Evolutionary conservation across 2,329 filamentous ascomycete genomes (phyloP).

Genomic region (Polychaeton citri): DNA sequence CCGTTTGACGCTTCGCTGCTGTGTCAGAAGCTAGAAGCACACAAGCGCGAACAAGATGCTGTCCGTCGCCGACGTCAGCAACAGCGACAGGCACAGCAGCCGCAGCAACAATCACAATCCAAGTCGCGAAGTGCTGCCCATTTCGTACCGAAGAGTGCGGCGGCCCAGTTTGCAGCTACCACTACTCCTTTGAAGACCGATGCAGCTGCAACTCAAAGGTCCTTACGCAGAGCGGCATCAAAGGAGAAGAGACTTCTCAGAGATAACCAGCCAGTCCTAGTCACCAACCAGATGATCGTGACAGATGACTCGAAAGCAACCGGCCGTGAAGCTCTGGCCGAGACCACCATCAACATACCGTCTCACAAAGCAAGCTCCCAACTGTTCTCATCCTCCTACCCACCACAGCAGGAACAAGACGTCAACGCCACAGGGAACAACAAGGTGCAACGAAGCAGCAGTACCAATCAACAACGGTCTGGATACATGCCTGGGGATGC

Average conservation of each 20-base stretch:
- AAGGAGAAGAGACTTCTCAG: neutral
- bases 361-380: neutral
- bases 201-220: neutral
- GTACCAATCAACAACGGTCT: neutral
- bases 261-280: neutral
- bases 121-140: constrained; percentile 3
- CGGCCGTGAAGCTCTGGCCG: neutral
- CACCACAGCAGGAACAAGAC: neutral
- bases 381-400: neutral
- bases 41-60: constrained; percentile 8
- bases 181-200: constrained; percentile 3
- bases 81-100: constrained; percentile 1
- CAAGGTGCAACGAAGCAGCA: neutral
- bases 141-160: constrained; percentile 8
- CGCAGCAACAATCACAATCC: no score
- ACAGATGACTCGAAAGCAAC: neutral
- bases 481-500: constrained; percentile 8
- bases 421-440: neutral
- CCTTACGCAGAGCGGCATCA: neutral
- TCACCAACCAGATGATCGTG: no score
- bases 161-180: constrained; percentile 7
- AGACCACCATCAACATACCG: no score
- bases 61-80: constrained; percentile 4
- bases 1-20: constrained; percentile 7
- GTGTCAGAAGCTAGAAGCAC: constrained; percentile 9